Evolutionary conservation across 208 protist species (phyloP).

Genomic region (Wallacemonas sp.): DNA sequence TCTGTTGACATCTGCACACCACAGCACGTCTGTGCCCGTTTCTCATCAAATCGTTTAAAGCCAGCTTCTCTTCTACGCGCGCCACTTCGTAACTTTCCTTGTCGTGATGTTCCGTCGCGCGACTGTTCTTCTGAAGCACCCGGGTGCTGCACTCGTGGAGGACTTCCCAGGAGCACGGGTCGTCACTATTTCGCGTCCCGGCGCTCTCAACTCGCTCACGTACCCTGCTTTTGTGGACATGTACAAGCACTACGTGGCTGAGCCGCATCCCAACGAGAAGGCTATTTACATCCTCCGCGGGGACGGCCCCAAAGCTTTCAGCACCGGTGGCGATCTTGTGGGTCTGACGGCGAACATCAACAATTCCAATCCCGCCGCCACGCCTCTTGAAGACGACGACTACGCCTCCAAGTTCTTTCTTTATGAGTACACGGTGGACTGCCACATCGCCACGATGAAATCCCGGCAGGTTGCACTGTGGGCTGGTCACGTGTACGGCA

Average conservation of each 20-base stretch:
- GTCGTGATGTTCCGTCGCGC: constrained; percentile 2
- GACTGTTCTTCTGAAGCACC: background rate
- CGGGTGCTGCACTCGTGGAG: constrained; percentile 18
- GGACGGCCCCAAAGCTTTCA: constrained; percentile 59
- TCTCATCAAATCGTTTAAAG: background rate
- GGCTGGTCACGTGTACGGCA: constrained; percentile 84
- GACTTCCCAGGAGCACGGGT: constrained; percentile 45
- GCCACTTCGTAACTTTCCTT: background rate
- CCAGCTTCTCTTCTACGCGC: background rate
- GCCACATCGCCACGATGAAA: constrained; percentile 61
- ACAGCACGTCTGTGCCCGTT: background rate
- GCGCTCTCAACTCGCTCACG: constrained; percentile 44
- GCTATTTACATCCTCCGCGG: constrained; percentile 43
- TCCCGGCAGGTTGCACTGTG: constrained; percentile 75
- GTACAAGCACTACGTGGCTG: constrained; percentile 35
- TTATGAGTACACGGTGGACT: constrained; percentile 70
- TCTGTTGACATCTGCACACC: background rate
- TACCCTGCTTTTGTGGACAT: constrained; percentile 48
- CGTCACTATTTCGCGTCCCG: constrained; percentile 40
- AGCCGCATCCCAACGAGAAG: constrained; percentile 33
- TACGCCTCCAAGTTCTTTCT: constrained; percentile 51
- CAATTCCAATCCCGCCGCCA: background rate
- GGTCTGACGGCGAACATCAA: constrained; percentile 25
- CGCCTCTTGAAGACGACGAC: background rate
- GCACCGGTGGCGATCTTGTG: constrained; percentile 71